Conservation (phyloP, 2,329 filamentous ascomycete genomes). For the Mariannaea sp. region DNA sequence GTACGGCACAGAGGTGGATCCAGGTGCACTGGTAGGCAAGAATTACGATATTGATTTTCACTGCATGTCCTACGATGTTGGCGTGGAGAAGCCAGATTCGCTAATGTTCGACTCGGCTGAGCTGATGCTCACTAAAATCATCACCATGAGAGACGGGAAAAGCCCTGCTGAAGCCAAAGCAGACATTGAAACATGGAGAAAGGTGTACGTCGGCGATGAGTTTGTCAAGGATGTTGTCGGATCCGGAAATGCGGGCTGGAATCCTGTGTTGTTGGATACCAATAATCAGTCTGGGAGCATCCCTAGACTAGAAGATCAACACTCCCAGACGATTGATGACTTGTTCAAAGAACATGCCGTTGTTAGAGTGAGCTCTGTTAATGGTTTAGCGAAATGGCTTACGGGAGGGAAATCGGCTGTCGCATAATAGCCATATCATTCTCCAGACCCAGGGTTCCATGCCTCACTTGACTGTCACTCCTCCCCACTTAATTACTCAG, state of each 20-base stretch:
- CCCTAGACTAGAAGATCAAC: slow-evolving; percentile 11
- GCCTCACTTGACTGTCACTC: too few species aligned
- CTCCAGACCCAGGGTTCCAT: too few species aligned
- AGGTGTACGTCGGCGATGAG: slow-evolving; percentile 29
- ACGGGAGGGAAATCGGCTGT: not conserved
- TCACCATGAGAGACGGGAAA: slow-evolving; percentile 12
- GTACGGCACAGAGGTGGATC: not conserved
- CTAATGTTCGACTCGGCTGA: slow-evolving; percentile 62
- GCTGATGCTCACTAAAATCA: slow-evolving; percentile 39
- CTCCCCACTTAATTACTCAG: too few species aligned
- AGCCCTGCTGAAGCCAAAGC: not conserved
- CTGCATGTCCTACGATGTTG: slow-evolving; percentile 65
- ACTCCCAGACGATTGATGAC: not conserved
- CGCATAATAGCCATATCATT: not conserved
- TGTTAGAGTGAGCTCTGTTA: slow-evolving; percentile 19
- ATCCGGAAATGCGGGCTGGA: slow-evolving; percentile 23
- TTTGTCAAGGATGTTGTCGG: slow-evolving; percentile 28
- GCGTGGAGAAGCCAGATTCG: slow-evolving; percentile 61
- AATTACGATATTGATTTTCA: slow-evolving; percentile 27
- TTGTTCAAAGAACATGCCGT: slow-evolving; percentile 7
- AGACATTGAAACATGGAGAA: slow-evolving; percentile 13
- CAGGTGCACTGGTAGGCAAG: rapidly evolving
- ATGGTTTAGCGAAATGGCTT: slow-evolving; percentile 19
- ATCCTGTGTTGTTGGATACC: slow-evolving; percentile 21
- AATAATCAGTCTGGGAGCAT: slow-evolving; percentile 11